Percentiles rank a stretch among this genome's conserved stretches.
Evolutionary conservation across 1,284 basidiomycete genomes (phyloP).

Genomic region (Vanrija sp.): DNA sequence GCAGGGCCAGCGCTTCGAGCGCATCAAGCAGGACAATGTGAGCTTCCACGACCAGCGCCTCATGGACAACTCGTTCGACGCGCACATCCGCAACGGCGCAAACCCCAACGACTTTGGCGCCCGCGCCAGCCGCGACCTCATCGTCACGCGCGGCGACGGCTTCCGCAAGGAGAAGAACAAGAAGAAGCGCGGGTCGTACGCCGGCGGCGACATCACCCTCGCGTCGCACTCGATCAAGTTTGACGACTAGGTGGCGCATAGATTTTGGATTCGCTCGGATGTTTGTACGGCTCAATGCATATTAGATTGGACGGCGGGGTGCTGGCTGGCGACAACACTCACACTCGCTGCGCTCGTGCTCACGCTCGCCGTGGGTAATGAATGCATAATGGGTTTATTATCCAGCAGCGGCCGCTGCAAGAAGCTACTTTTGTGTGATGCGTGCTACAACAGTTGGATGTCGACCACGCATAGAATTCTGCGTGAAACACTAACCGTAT

Average conservation of each 20-base stretch:
- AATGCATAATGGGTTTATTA: no score
- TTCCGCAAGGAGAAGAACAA: slow-evolving; percentile 99
- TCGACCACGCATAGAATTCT: no score
- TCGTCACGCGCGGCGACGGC: slow-evolving; percentile 86
- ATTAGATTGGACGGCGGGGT: no score
- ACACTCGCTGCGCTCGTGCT: no score
- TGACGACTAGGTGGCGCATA: slow-evolving; percentile 35
- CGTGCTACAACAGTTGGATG: no score
- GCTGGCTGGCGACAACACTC: no score
- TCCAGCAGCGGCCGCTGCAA: no score
- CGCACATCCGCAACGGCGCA: slow-evolving; percentile 57
- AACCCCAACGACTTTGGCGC: slow-evolving; percentile 78
- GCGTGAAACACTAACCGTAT: no score
- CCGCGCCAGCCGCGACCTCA: slow-evolving; percentile 76
- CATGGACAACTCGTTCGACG: slow-evolving; percentile 76
- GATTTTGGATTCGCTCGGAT: no score
- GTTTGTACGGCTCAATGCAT: no score
- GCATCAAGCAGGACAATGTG: slow-evolving; percentile 70
- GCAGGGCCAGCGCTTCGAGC: slow-evolving; percentile 63
- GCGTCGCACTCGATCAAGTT: slow-evolving; percentile 82
- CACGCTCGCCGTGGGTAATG: no score
- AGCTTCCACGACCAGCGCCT: slow-evolving; percentile 58
- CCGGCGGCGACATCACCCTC: slow-evolving; percentile 87
- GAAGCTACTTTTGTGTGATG: no score
- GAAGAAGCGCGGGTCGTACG: slow-evolving; percentile 93